Percentiles rank a stretch among this genome's conserved stretches.
These are phyloP conservation scores for Boletales sp. DNA, from an alignment of 768 basidiomycete species.

Conservation along the genomic window DNA sequence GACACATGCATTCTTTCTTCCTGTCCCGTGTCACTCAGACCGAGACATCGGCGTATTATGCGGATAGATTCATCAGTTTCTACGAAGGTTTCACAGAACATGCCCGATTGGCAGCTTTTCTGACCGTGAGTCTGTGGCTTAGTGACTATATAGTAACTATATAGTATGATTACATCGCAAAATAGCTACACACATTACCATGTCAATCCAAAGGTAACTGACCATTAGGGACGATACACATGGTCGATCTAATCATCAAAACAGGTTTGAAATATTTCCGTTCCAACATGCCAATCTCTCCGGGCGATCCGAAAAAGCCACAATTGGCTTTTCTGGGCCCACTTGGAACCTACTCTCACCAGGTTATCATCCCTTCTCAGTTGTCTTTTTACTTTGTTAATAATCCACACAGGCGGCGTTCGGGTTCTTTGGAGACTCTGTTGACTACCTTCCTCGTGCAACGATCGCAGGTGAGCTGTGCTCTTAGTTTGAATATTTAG, in stretches of 20 bases:
- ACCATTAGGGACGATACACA: not conserved
- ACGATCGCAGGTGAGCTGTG: constrained; percentile 41
- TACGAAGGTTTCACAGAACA: constrained; percentile 2
- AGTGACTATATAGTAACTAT: constrained; percentile 1
- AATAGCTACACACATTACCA: no score
- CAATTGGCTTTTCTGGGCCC: constrained; percentile 61
- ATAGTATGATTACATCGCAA: not conserved
- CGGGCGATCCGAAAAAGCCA: constrained; percentile 12
- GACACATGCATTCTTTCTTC: constrained; percentile 3
- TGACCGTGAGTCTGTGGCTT: not conserved
- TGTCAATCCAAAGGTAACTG: no score
- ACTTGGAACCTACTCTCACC: constrained; percentile 69
- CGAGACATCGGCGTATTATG: constrained; percentile 5
- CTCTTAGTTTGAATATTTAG: not conserved
- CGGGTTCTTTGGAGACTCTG: constrained; percentile 42
- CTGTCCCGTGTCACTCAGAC: constrained; percentile 9
- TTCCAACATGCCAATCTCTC: constrained; percentile 5
- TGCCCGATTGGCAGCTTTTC: constrained; percentile 1
- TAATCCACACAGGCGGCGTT: constrained; percentile 39
- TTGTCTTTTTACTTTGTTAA: constrained; percentile 20
- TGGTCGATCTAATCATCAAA: constrained; percentile 1
- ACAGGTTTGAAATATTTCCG: constrained; percentile 7
- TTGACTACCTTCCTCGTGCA: constrained; percentile 38
- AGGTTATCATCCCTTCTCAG: constrained; percentile 32
- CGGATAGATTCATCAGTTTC: constrained; percentile 9